Percentiles rank a stretch among this genome's conserved stretches.
Evolutionary conservation across 2,329 filamentous ascomycete genomes (phyloP).

Genomic region (Hypoxylon sp.): DNA sequence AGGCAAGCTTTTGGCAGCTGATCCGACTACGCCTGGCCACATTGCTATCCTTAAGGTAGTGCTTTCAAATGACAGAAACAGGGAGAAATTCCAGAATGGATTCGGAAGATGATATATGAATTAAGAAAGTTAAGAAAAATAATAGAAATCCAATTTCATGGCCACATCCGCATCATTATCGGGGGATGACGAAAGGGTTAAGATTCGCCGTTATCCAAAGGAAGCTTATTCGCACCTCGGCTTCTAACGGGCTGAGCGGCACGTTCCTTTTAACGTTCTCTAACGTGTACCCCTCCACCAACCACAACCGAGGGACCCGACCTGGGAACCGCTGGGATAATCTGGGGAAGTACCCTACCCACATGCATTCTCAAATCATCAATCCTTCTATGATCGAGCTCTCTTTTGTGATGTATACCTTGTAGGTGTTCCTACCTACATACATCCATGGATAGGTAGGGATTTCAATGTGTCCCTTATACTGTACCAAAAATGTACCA

Average conservation of each 20-base stretch:
- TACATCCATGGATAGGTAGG: background rate
- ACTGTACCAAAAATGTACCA: background rate
- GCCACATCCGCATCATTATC: conserved; percentile 1
- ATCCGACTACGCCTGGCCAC: conserved; percentile 43
- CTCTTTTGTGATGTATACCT: background rate
- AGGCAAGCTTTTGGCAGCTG: conserved; percentile 44
- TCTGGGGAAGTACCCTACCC: conserved; percentile 32
- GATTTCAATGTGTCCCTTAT: background rate
- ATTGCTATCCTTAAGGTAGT: conserved; percentile 49
- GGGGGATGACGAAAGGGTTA: conserved; percentile 3
- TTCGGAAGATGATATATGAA: background rate
- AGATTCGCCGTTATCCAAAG: conserved; percentile 28
- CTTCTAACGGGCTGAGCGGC: conserved; percentile 41
- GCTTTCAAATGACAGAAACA: conserved; percentile 9
- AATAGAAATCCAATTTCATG: conserved; percentile 12
- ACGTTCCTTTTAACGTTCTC: conserved; percentile 5
- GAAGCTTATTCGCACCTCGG: conserved; percentile 44
- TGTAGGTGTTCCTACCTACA: background rate
- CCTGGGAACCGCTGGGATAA: conserved; percentile 17
- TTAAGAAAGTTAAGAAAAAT: conserved; percentile 1
- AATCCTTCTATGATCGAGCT: background rate
- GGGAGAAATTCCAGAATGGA: background rate
- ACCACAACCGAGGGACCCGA: conserved; percentile 36
- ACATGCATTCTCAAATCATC: conserved; percentile 2
- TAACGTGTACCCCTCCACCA: conserved; percentile 20